Conservation (phyloP, 75 land plant genomes). For the Pinus taeda region DNA sequence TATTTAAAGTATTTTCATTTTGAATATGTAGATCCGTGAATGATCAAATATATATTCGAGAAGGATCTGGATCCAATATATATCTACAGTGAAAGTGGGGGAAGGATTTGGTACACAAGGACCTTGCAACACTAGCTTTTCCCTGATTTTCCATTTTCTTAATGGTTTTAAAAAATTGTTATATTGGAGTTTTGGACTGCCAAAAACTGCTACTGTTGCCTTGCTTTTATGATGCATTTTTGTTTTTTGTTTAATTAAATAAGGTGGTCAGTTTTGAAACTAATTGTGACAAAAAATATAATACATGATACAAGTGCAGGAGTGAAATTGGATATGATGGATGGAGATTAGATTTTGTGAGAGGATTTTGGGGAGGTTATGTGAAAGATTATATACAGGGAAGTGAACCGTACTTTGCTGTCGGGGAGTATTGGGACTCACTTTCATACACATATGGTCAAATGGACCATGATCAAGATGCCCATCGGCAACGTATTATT, state of each 20-base stretch:
- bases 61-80: too few relatives aligned
- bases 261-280: background rate
- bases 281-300: background rate
- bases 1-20: too few relatives aligned
- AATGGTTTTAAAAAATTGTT: background rate
- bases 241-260: background rate
- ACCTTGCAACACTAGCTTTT: background rate
- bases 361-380: conserved; percentile 79
- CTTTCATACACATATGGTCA: conserved; percentile 65
- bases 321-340: conserved; percentile 75
- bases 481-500: conserved; percentile 78
- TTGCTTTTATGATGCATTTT: background rate
- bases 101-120: too few relatives aligned
- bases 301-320: conserved; percentile 20
- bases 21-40: too few relatives aligned
- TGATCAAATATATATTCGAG: too few relatives aligned
- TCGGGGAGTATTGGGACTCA: conserved; percentile 84
- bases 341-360: conserved; percentile 75
- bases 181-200: background rate
- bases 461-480: conserved; percentile 80
- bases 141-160: background rate
- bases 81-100: too few relatives aligned
- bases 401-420: conserved; percentile 70
- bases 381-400: conserved; percentile 73
- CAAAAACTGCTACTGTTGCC: background rate